Evolutionary conservation across 257 asterid species (phyloP).

Genomic region (Solanum bukasovii): DNA sequence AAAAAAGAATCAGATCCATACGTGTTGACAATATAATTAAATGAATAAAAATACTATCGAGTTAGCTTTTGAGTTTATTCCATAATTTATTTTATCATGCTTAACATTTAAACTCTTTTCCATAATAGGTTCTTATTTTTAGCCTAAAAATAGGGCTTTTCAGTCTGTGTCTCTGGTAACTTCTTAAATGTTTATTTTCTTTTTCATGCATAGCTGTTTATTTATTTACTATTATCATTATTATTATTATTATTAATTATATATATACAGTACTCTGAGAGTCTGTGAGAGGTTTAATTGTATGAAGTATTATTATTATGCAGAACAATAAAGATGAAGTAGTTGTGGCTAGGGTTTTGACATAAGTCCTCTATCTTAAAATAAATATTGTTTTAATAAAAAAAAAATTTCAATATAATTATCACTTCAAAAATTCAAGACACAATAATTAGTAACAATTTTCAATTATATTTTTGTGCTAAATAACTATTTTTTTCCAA

Average conservation of each 20-base stretch:
- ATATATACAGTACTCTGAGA: neutral
- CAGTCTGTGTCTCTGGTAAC: neutral
- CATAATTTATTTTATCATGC: neutral
- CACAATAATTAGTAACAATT: neutral
- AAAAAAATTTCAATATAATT: no score
- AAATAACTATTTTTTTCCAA: no score
- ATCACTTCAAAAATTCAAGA: no score
- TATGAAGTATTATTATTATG: neutral
- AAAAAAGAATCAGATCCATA: neutral
- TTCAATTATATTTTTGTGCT: no score
- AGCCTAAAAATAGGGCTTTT: neutral
- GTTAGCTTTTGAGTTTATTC: neutral
- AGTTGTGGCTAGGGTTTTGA: slow-evolving; percentile 1
- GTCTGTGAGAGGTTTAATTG: neutral
- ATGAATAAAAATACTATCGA: neutral
- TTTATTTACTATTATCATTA: neutral
- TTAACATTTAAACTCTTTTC: no score
- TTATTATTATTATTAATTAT: neutral
- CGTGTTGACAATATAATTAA: no score
- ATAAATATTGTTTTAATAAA: neutral
- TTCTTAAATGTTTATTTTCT: neutral
- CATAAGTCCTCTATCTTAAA: neutral
- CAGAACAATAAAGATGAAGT: neutral
- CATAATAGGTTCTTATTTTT: neutral
- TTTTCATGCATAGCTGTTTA: neutral